A percentile compares a stretch with the other conserved stretches of the same genome.
Conservation (phyloP, 352 stramenopile species). For the Phytophthora nicotianae region DNA sequence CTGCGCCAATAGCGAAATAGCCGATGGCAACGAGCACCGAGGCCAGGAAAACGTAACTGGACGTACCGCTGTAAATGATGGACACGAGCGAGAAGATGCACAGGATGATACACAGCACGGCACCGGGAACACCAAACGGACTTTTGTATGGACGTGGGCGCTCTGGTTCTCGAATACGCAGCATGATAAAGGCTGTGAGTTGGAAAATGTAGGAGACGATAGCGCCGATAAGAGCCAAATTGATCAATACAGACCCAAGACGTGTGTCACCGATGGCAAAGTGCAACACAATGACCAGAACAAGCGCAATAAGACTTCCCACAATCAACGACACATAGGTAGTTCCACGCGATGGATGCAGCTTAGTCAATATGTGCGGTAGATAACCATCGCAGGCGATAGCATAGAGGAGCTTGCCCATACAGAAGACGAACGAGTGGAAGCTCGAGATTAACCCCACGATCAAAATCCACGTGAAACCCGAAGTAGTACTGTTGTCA, state of each 20-base stretch:
- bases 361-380: constrained; percentile 50
- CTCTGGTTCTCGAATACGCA: constrained; percentile 56
- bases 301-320: constrained; percentile 45
- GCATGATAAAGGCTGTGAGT: constrained; percentile 59
- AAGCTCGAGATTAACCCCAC: constrained; percentile 64
- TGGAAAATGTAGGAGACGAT: constrained; percentile 71
- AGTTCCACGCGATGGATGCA: constrained; percentile 50
- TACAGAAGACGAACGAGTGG: constrained; percentile 79
- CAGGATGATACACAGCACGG: constrained; percentile 46
- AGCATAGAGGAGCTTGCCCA: constrained; percentile 62
- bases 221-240: constrained; percentile 60
- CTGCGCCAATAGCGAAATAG: not conserved
- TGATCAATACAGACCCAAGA: constrained; percentile 65
- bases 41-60: constrained; percentile 60
- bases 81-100: constrained; percentile 53
- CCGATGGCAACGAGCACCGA: constrained; percentile 19
- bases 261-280: constrained; percentile 59
- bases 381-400: constrained; percentile 68
- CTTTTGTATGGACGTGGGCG: constrained; percentile 56
- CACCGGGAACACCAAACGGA: constrained; percentile 53
- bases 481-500: constrained; percentile 56
- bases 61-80: constrained; percentile 66
- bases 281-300: constrained; percentile 51
- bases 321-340: constrained; percentile 48
- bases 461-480: constrained; percentile 65